Percentiles rank a stretch among this genome's conserved stretches.
These are phyloP conservation scores for Xylariaceae sp. DNA, from an alignment of 2,329 filamentous ascomycete genomes.

Conservation along the genomic window DNA sequence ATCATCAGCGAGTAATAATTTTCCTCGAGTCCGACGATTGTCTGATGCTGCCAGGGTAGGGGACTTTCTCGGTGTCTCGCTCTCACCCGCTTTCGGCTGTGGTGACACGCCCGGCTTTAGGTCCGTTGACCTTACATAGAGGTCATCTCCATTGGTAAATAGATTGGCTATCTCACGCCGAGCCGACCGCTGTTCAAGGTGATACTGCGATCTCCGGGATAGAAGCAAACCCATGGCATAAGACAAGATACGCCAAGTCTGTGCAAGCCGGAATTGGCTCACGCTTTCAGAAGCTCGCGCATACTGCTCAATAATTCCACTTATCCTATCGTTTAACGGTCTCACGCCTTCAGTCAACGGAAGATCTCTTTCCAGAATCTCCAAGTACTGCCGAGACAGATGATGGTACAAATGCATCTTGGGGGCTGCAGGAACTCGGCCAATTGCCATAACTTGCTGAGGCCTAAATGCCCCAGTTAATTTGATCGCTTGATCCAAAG, in stretches of 20 bases:
- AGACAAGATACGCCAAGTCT: conserved; percentile 65
- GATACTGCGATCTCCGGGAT: conserved; percentile 57
- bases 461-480: conserved; percentile 60
- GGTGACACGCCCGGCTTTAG: conserved; percentile 23
- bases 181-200: conserved; percentile 53
- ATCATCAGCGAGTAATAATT: conserved; percentile 57
- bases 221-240: conserved; percentile 60
- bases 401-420: conserved; percentile 58
- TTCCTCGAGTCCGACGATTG: conserved; percentile 35
- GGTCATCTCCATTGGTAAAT: conserved; percentile 11
- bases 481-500: conserved; percentile 61
- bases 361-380: conserved; percentile 54
- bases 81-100: conserved; percentile 17
- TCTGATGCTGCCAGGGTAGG: conserved; percentile 40
- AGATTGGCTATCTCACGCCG: conserved; percentile 28
- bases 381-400: conserved; percentile 59
- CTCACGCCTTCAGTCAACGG: conserved; percentile 43
- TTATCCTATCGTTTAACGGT: conserved; percentile 51
- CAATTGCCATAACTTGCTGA: conserved; percentile 66
- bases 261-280: conserved; percentile 61
- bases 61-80: conserved; percentile 31
- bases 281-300: conserved; percentile 60
- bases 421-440: conserved; percentile 55
- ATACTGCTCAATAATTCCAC: conserved; percentile 57
- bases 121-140: conserved; percentile 15